Evolutionary conservation across 345 rosid species (phyloP), one percentile per base, ranked within the genome.

Genomic region (Eucalyptus albens): DNA sequence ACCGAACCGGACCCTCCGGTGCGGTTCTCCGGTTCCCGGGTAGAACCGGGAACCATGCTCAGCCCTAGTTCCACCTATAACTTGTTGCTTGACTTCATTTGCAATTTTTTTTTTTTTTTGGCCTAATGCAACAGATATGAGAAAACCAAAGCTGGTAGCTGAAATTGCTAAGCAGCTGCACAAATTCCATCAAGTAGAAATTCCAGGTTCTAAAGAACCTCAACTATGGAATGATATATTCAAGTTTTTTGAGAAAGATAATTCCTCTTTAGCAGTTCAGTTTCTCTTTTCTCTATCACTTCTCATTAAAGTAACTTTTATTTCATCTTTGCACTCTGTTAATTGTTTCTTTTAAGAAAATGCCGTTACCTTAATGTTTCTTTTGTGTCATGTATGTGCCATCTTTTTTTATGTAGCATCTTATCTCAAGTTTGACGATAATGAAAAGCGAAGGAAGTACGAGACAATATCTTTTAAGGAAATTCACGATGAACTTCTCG

Each of bases 201-300:
- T 98, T 89, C 97, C 99, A 22, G 98, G 99, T 62, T 94, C 96
- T 91, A 95, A 94, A 92, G 99, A 96, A 90, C 98, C 99, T 91
- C 98, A 98, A 90, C 93, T 97, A 31, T 98, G 99, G 98, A 92
- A 92, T 91, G 99, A 96, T 56, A 92, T 98, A 88, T 93, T 94
- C 90, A 97, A 94, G 94, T 97, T 97, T 91, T 96, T 91, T 89
- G 98, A 94, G 90, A 98, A 93, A 92, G 99, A 99, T 97, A 67
- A 86, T 49, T 47, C 62, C 83, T 69, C 27, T 51, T 19, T 50
- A 87, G 45, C 24, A 60, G 47, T 45, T 9, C 47, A 9, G 47
- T 9, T 45, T 45, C 47, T 45, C 47, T 45, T 45, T 45, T 45
- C 47, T 45, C 47, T 9, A 9, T 45, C 47, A 45, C 47, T 45